These are phyloP conservation scores for Ceratocystis cacaofunesta DNA, from an alignment of 2,329 filamentous ascomycete genomes.

Conservation along the genomic window DNA sequence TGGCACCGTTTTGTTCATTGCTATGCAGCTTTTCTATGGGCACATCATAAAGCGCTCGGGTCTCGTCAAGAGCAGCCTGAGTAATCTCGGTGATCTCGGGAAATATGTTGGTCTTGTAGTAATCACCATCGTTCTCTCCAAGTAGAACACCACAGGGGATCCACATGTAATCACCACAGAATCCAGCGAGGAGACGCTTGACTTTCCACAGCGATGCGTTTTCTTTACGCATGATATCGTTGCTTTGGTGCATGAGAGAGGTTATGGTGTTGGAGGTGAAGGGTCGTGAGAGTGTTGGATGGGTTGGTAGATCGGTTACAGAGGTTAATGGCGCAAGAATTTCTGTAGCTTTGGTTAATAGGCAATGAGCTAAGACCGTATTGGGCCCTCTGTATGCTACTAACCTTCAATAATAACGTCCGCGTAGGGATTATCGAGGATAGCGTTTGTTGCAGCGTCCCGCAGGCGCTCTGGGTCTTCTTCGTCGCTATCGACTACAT, in stretches of 20 bases:
- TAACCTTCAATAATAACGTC: slow-evolving; percentile 56
- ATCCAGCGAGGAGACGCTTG: slow-evolving; percentile 55
- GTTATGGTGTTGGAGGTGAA: slow-evolving; percentile 61
- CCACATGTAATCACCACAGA: slow-evolving; percentile 63
- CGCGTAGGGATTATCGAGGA: slow-evolving; percentile 60
- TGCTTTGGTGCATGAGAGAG: slow-evolving; percentile 53
- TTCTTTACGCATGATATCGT: slow-evolving; percentile 59
- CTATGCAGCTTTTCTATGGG: neutral
- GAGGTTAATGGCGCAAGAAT: slow-evolving; percentile 62
- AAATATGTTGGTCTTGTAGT: slow-evolving; percentile 37
- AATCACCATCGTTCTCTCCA: slow-evolving; percentile 38
- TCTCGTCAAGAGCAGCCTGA: slow-evolving; percentile 12
- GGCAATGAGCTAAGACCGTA: neutral
- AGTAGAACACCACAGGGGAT: slow-evolving; percentile 45
- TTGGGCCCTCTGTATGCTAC: slow-evolving; percentile 22
- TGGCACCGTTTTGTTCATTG: neutral
- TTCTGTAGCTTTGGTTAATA: slow-evolving; percentile 31
- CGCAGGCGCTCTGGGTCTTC: slow-evolving; percentile 49
- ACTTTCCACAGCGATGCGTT: slow-evolving; percentile 58
- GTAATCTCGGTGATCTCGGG: slow-evolving; percentile 26
- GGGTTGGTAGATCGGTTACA: slow-evolving; percentile 57
- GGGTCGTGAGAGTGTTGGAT: slow-evolving; percentile 59
- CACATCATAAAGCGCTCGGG: slow-evolving; percentile 5
- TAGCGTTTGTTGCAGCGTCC: slow-evolving; percentile 46
- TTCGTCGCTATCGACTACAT: slow-evolving; percentile 58